phyloP scores from a whole-genome alignment of 306 rosid genomes.

The Rosa lucieae region DNA sequence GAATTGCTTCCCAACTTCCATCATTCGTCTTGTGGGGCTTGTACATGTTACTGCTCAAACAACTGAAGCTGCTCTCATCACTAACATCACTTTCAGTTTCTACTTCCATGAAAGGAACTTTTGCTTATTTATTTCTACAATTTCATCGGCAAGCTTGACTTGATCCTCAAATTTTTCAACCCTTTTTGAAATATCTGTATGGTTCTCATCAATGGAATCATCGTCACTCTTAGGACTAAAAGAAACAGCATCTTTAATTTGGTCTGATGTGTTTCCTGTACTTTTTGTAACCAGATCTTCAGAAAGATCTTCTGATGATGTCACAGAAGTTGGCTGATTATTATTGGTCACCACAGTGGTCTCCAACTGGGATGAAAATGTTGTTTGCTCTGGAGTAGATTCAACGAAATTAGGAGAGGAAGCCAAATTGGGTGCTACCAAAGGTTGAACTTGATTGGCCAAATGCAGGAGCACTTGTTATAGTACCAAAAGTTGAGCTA shows the following conservation, averaged over 20 bases:
- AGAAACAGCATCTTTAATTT: conserved; percentile 40
- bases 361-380: conserved; percentile 33
- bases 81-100: too few species aligned
- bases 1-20: too few species aligned
- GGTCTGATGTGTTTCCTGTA: conserved; percentile 32
- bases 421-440: too few species aligned
- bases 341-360: conserved; percentile 28
- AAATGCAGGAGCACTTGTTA: too few species aligned
- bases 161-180: conserved; percentile 31
- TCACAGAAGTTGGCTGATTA: conserved; percentile 38
- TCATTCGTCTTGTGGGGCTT: too few species aligned
- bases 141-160: conserved; percentile 38
- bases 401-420: neutral
- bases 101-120: conserved; percentile 11
- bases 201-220: conserved; percentile 33
- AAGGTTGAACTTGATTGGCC: too few species aligned
- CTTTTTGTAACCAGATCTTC: conserved; percentile 42
- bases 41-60: too few species aligned
- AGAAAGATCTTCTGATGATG: conserved; percentile 37
- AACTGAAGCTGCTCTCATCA: too few species aligned
- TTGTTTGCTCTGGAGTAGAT: conserved; percentile 34
- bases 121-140: conserved; percentile 41
- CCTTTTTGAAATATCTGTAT: conserved; percentile 34
- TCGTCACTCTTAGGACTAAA: conserved; percentile 37
- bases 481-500: too few species aligned